phyloP scores from a whole-genome alignment of 140 eudicot genomes.

The Erigeron philadelphicus region DNA sequence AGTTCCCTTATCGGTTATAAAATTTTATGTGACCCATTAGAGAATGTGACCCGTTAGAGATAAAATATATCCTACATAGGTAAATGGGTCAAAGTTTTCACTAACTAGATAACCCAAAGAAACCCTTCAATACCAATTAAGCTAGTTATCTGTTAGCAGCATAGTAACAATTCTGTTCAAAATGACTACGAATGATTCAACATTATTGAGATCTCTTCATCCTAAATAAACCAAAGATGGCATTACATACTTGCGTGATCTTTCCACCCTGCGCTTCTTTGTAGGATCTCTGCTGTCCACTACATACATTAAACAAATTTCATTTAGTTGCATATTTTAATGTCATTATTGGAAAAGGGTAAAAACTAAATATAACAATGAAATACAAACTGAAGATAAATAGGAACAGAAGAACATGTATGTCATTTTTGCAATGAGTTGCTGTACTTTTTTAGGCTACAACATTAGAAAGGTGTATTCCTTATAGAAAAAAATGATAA shows the following conservation, averaged over 20 bases:
- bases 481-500: background rate
- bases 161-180: background rate
- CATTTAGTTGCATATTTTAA: background rate
- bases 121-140: background rate
- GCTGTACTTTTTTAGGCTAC: background rate
- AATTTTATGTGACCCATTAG: background rate
- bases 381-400: background rate
- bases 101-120: background rate
- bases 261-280: constrained; percentile 78
- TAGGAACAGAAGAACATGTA: too few relatives aligned
- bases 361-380: background rate
- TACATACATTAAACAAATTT: constrained; percentile 26
- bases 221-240: constrained; percentile 14
- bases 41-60: background rate
- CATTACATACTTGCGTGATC: constrained; percentile 51
- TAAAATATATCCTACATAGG: background rate
- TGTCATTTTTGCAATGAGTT: background rate
- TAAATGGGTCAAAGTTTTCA: background rate
- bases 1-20: background rate
- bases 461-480: background rate
- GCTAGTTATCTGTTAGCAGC: constrained; percentile 7
- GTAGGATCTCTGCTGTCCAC: constrained; percentile 74
- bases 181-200: background rate
- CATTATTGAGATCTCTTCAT: constrained; percentile 1
- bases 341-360: background rate